Base-by-base conservation (phyloP, 108 stramenopile genomes). In the Pseudonitzschia multistriata region DNA sequence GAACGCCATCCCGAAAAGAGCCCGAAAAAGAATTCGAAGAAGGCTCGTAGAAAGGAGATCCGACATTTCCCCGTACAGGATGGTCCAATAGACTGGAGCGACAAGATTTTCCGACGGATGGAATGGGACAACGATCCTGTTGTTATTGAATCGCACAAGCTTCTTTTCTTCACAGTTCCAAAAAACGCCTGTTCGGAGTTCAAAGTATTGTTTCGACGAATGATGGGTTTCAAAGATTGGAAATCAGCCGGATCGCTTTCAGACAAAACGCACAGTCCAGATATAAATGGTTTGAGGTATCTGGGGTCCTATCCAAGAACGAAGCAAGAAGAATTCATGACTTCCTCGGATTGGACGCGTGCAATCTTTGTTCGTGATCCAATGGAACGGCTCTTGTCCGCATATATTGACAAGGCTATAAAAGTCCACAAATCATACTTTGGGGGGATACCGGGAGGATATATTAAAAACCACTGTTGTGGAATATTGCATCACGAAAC, bases 301-400 rank as follows among this genome's bases (percentile, higher is more conserved):
- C 62, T 86, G 13, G 62, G 68, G 61, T 49, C 83, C 45, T 86
- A 82, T 64, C 34, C 1, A 14, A 74, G 15, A 60, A 61, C 13
- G 49, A 72, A 27, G 85, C 83, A 1, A 36, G 42, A 27, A 24
- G 39, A 0, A 89, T 89, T 71, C 56, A 86, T 75, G 81, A n/a
- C 79, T 1, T 42, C 34, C n/a, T 74, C 78, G 0, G 60, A 71
- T 7, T 89, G 85, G 85, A 84, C 85, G 8, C 52, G 79, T 36
- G 88, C 88, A 2, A 74, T 85, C 15, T 82, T 89, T 56, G 85
- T 89, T 2, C 54, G 88, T 14, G 85, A 89, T 81, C 88, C 88
- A 6, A 81, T 81, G 53, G 79, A 86, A 53, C 73, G 88, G 42
- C n/a, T 84, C 3, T 53, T 89, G 29, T 76, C 73, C 29, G 81